A percentile compares a stretch with the other conserved stretches of the same genome.
Conservation (phyloP, 2,329 filamentous ascomycete genomes). For the Claviceps sorghi region DNA sequence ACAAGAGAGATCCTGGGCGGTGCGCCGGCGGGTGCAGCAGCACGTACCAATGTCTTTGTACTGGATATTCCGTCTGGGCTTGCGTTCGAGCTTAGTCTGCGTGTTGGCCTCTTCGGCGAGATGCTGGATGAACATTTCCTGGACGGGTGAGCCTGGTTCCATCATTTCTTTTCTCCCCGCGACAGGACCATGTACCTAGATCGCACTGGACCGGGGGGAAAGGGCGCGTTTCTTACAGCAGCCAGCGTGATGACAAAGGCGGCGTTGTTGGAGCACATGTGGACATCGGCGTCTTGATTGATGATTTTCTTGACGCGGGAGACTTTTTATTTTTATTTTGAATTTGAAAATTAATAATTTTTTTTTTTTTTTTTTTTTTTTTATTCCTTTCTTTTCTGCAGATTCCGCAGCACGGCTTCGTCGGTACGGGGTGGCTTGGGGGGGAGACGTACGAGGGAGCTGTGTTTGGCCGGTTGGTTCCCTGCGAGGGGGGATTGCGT, state of each 20-base stretch:
- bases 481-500: slow-evolving; percentile 62
- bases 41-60: slow-evolving; percentile 80
- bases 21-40: too few species aligned
- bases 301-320: slow-evolving; percentile 95
- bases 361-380: not conserved
- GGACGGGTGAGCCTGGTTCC: not conserved
- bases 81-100: slow-evolving; percentile 79
- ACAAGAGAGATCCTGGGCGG: too few species aligned
- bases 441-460: slow-evolving; percentile 53
- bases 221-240: slow-evolving; percentile 39
- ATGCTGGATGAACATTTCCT: slow-evolving; percentile 95
- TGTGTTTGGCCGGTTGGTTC: slow-evolving; percentile 76
- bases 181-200: too few species aligned
- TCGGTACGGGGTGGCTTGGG: not conserved
- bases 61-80: slow-evolving; percentile 84
- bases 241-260: slow-evolving; percentile 88
- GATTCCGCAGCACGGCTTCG: too few species aligned
- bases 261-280: slow-evolving; percentile 79
- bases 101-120: slow-evolving; percentile 73
- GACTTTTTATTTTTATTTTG: slow-evolving; percentile 36
- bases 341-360: too few species aligned
- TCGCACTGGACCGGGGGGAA: not conserved
- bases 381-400: too few species aligned
- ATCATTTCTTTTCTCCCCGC: not conserved
- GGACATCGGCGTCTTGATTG: slow-evolving; percentile 70